A percentile compares a stretch with the other conserved stretches of the same genome.
phyloP scores from a whole-genome alignment of 2,329 filamentous ascomycete genomes.

The Cercospora beticola region DNA sequence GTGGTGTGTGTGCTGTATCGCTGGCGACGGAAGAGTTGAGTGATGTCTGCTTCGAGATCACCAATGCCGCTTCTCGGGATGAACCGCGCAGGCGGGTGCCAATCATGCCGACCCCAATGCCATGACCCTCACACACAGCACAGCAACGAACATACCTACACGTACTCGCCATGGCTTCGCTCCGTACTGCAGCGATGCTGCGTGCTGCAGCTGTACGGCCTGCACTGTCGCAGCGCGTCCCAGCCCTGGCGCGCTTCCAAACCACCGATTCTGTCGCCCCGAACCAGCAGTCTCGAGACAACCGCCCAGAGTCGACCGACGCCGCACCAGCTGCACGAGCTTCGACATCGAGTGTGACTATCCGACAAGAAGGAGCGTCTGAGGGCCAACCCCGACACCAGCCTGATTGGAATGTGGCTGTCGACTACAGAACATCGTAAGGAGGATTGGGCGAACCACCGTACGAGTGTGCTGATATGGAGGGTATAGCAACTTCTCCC shows the following conservation, averaged over 20 bases:
- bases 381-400: slow-evolving; percentile 62
- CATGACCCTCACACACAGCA: slow-evolving; percentile 17
- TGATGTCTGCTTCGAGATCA: slow-evolving; percentile 15
- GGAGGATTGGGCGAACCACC: slow-evolving; percentile 33
- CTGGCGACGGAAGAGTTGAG: slow-evolving; percentile 15
- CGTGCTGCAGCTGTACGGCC: slow-evolving; percentile 38
- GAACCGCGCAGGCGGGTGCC: neutral
- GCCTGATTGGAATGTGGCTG: slow-evolving; percentile 75
- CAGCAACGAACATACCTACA: slow-evolving; percentile 8
- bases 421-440: slow-evolving; percentile 91
- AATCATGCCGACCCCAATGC: slow-evolving; percentile 11
- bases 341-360: slow-evolving; percentile 43
- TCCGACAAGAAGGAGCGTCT: slow-evolving; percentile 51
- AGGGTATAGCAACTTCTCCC: slow-evolving; percentile 73
- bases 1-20: slow-evolving; percentile 25
- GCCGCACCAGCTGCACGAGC: slow-evolving; percentile 17
- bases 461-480: slow-evolving; percentile 30
- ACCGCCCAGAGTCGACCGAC: slow-evolving; percentile 17
- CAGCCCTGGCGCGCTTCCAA: slow-evolving; percentile 25
- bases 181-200: slow-evolving; percentile 42
- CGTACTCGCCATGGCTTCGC: slow-evolving; percentile 24
- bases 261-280: slow-evolving; percentile 19
- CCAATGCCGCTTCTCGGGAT: slow-evolving; percentile 3
- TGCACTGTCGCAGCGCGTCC: slow-evolving; percentile 27
- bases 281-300: slow-evolving; percentile 17